Percentiles rank a stretch among this genome's conserved stretches.
Conservation (phyloP, 73 alveolate genomes). For the Diophrys sp. region DNA sequence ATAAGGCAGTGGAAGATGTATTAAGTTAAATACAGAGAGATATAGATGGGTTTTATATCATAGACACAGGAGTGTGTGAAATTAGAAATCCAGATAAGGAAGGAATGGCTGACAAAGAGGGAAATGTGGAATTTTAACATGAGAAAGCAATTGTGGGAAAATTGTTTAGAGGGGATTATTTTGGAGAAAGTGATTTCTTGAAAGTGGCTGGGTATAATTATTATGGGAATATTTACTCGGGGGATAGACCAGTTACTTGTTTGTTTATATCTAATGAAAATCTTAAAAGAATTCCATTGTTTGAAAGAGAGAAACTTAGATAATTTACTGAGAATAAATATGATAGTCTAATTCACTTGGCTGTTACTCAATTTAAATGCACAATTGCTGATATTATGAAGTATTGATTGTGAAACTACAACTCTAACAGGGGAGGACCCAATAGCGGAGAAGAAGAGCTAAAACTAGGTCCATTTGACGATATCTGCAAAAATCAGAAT, state of each 20-base stretch:
- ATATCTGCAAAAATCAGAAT: background rate
- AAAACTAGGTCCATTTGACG: background rate
- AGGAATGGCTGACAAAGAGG: too few relatives aligned
- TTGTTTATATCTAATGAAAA: background rate
- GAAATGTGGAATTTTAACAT: too few relatives aligned
- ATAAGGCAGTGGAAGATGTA: too few relatives aligned
- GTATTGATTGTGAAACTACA: background rate
- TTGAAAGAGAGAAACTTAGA: background rate
- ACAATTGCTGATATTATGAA: background rate
- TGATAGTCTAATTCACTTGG: background rate
- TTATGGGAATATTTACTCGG: background rate
- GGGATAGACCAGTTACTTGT: background rate
- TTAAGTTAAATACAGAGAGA: too few relatives aligned
- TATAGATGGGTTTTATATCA: too few relatives aligned
- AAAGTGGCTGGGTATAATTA: slow-evolving; percentile 2
- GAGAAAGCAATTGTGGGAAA: too few relatives aligned
- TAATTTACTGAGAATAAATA: background rate
- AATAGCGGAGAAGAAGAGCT: background rate
- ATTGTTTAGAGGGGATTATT: background rate
- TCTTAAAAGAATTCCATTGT: slow-evolving; percentile 6
- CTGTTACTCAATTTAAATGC: background rate
- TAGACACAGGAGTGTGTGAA: too few relatives aligned
- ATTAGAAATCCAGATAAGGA: too few relatives aligned
- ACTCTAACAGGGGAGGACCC: too few relatives aligned
- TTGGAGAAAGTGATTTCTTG: background rate